Percentiles rank a stretch among this genome's conserved stretches.
These are phyloP conservation scores for Entelexis paramagnoliae DNA, from an alignment of 1,139 yeast species.

Conservation along the genomic window DNA sequence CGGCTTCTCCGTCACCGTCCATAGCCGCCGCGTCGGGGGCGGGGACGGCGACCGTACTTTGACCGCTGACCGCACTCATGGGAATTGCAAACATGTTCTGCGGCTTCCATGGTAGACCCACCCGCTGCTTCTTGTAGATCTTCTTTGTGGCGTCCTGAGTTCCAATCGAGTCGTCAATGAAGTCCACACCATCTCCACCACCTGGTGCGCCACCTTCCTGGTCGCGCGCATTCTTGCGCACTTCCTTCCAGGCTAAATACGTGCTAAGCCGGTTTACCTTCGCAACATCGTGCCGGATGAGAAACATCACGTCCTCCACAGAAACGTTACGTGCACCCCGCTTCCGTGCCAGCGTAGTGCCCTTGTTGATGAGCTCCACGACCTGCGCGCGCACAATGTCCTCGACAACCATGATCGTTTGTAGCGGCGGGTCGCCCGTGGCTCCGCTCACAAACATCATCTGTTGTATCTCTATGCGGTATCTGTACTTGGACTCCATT, in stretches of 20 bases:
- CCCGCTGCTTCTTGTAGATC: slow-evolving; percentile 64
- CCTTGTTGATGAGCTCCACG: slow-evolving; percentile 65
- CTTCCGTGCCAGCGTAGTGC: slow-evolving; percentile 63
- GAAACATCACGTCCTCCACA: slow-evolving; percentile 86
- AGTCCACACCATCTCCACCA: slow-evolving; percentile 50
- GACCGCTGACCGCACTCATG: slow-evolving; percentile 34
- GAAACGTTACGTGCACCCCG: slow-evolving; percentile 80
- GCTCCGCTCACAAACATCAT: slow-evolving; percentile 99
- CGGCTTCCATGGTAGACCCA: slow-evolving; percentile 89
- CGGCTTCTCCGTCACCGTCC: slow-evolving; percentile 61
- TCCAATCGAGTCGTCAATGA: slow-evolving; percentile 37
- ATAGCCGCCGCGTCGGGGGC: slow-evolving; percentile 31
- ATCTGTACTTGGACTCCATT: slow-evolving; percentile 40
- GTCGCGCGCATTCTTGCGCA: slow-evolving; percentile 91
- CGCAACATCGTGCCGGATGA: slow-evolving; percentile 88
- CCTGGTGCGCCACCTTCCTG: slow-evolving; percentile 48
- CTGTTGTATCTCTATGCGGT: slow-evolving; percentile 80
- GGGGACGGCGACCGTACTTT: slow-evolving; percentile 32
- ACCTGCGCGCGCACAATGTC: slow-evolving; percentile 95
- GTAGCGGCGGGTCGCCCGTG: slow-evolving; percentile 84
- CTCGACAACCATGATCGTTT: slow-evolving; percentile 82
- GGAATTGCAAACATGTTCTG: slow-evolving; percentile 68
- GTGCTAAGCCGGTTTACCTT: slow-evolving; percentile 86
- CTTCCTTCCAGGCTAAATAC: slow-evolving; percentile 93
- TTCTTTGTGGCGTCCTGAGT: slow-evolving; percentile 37